These are phyloP conservation scores for Leccinum barrowsii DNA, from an alignment of 768 basidiomycete species.

Conservation along the genomic window DNA sequence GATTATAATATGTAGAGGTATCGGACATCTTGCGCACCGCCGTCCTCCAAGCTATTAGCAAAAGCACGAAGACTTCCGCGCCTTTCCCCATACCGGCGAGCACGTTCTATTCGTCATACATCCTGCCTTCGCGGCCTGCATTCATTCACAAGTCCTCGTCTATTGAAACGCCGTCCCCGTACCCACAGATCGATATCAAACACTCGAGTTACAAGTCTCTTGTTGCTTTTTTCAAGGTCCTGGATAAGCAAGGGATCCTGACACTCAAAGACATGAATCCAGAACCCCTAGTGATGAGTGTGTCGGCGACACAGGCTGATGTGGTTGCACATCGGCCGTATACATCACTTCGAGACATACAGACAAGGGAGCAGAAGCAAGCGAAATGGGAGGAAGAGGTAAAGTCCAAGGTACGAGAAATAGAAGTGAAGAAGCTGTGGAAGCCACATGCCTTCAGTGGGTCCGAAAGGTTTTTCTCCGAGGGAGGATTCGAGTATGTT, in stretches of 20 bases:
- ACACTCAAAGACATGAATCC: constrained; percentile 60
- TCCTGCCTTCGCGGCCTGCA: constrained; percentile 80
- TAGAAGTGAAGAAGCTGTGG: constrained; percentile 68
- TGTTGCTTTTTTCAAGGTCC: constrained; percentile 71
- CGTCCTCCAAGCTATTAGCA: constrained; percentile 60
- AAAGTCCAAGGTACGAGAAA: constrained; percentile 43
- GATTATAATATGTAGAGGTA: constrained; percentile 15
- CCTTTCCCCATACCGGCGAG: constrained; percentile 77
- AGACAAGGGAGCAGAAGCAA: constrained; percentile 58
- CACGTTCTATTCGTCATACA: constrained; percentile 67
- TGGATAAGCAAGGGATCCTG: constrained; percentile 71
- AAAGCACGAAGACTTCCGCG: constrained; percentile 44
- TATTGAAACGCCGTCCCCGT: constrained; percentile 26
- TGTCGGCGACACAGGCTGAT: constrained; percentile 54
- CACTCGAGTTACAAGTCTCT: constrained; percentile 79
- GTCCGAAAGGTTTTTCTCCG: constrained; percentile 59
- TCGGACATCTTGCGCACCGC: constrained; percentile 51
- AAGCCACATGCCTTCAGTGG: constrained; percentile 56
- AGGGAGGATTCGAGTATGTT: constrained; percentile 58
- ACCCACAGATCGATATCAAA: constrained; percentile 64
- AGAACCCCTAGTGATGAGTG: constrained; percentile 52
- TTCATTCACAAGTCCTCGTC: constrained; percentile 31
- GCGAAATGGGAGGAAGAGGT: constrained; percentile 51
- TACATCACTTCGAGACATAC: constrained; percentile 63
- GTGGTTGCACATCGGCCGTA: constrained; percentile 51